Evolutionary conservation across 2,329 filamentous ascomycete species (phyloP).

Genomic region (Ascosphaera aggregata): DNA sequence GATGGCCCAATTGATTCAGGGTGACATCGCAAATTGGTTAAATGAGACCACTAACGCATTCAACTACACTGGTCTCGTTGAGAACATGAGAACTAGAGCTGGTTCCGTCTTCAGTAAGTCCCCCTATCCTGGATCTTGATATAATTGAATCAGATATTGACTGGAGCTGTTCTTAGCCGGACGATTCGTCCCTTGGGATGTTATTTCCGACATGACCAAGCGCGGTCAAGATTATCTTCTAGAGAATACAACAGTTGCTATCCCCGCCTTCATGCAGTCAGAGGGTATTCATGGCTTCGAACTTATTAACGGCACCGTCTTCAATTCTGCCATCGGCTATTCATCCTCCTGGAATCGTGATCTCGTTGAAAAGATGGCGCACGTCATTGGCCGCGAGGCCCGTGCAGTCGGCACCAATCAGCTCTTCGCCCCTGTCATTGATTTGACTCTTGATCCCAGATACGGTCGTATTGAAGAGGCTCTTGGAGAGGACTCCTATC

Average conservation of each 20-base stretch:
- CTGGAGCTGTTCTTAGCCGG: constrained; percentile 15
- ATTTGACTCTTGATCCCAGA: constrained; percentile 46
- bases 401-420: constrained; percentile 47
- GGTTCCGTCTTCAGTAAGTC: constrained; percentile 36
- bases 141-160: background rate
- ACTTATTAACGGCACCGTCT: constrained; percentile 48
- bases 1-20: constrained; percentile 42
- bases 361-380: constrained; percentile 42
- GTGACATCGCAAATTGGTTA: constrained; percentile 49
- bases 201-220: constrained; percentile 38
- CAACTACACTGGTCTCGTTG: constrained; percentile 41
- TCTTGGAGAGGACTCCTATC: constrained; percentile 43
- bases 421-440: constrained; percentile 46
- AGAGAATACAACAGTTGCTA: constrained; percentile 42
- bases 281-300: constrained; percentile 55
- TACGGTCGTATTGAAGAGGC: constrained; percentile 52
- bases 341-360: constrained; percentile 46
- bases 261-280: constrained; percentile 49
- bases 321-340: constrained; percentile 52
- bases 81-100: constrained; percentile 41
- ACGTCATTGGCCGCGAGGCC: constrained; percentile 40
- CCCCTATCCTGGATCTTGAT: background rate
- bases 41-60: constrained; percentile 42
- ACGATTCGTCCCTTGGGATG: constrained; percentile 38
- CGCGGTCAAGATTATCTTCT: constrained; percentile 44